A percentile compares a stretch with the other conserved stretches of the same genome.
phyloP scores from a whole-genome alignment of 208 protist genomes.

The Leishmania martiniquensis region DNA sequence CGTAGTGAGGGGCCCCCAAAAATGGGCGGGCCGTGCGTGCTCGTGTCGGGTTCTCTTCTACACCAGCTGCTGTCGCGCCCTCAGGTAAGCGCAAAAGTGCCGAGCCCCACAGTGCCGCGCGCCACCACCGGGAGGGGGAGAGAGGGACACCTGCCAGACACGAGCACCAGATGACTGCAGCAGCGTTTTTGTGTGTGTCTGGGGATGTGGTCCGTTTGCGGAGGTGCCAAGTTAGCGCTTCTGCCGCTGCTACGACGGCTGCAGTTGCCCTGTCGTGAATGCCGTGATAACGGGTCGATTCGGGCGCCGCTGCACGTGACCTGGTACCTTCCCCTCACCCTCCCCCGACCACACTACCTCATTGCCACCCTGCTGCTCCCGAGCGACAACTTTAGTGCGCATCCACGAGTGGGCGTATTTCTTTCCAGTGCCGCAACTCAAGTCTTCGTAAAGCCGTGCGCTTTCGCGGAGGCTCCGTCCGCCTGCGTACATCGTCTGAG shows the following conservation, averaged over 20 bases:
- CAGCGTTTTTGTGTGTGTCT: too few species aligned
- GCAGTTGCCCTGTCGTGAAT: neutral
- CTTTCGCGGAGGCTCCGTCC: neutral
- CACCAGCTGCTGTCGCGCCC: neutral
- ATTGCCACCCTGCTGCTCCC: neutral
- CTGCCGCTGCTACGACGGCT: neutral
- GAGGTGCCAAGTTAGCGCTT: neutral
- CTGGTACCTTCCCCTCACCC: neutral
- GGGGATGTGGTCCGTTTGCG: too few species aligned
- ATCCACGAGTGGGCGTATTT: too few species aligned
- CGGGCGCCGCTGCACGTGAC: neutral
- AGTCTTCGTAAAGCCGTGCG: too few species aligned
- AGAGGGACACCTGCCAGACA: neutral
- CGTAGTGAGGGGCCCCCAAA: too few species aligned
- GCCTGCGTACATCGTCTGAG: neutral
- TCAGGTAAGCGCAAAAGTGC: neutral
- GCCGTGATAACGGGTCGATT: neutral
- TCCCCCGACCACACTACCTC: neutral
- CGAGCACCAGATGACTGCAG: neutral
- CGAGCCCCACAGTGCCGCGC: neutral
- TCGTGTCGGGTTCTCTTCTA: neutral
- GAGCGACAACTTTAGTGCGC: neutral
- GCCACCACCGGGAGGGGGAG: neutral
- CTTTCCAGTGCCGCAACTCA: too few species aligned
- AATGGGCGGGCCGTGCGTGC: neutral